These are phyloP conservation scores for Epichloe festucae DNA, from an alignment of 2,329 filamentous ascomycete genomes.

Conservation along the genomic window DNA sequence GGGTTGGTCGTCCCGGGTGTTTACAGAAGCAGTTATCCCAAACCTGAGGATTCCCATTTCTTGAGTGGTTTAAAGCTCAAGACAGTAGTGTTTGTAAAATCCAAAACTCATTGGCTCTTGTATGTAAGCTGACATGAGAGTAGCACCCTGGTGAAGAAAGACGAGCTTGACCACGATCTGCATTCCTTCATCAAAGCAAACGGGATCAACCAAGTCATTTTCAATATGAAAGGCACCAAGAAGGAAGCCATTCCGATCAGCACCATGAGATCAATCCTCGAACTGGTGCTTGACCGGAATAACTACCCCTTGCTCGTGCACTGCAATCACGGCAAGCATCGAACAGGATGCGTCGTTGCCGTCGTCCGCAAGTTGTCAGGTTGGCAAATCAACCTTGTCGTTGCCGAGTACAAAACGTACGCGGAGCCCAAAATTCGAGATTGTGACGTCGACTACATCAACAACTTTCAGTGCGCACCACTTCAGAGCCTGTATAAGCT, in stretches of 20 bases:
- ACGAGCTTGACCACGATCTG: slow-evolving; percentile 39
- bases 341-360: slow-evolving; percentile 80
- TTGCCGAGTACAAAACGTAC: slow-evolving; percentile 63
- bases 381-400: slow-evolving; percentile 47
- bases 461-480: slow-evolving; percentile 31
- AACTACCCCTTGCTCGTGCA: slow-evolving; percentile 79
- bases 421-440: slow-evolving; percentile 47
- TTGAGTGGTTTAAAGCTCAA: slow-evolving; percentile 56
- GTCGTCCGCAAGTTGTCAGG: slow-evolving; percentile 62
- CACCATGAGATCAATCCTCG: slow-evolving; percentile 59
- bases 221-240: slow-evolving; percentile 81
- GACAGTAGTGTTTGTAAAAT: slow-evolving; percentile 56
- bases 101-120: not conserved
- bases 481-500: slow-evolving; percentile 12
- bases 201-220: slow-evolving; percentile 58
- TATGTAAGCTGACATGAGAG: slow-evolving; percentile 6
- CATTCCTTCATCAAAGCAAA: slow-evolving; percentile 50
- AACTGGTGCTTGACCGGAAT: slow-evolving; percentile 53
- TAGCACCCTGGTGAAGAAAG: slow-evolving; percentile 52
- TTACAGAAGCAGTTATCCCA: slow-evolving; percentile 73
- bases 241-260: slow-evolving; percentile 54
- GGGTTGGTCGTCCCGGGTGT: slow-evolving; percentile 60
- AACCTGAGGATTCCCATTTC: slow-evolving; percentile 55
- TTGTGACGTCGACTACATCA: slow-evolving; percentile 46
- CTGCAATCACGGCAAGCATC: slow-evolving; percentile 91